phyloP scores from a whole-genome alignment of 1,139 yeast species.

The Petasospora fabianii region DNA sequence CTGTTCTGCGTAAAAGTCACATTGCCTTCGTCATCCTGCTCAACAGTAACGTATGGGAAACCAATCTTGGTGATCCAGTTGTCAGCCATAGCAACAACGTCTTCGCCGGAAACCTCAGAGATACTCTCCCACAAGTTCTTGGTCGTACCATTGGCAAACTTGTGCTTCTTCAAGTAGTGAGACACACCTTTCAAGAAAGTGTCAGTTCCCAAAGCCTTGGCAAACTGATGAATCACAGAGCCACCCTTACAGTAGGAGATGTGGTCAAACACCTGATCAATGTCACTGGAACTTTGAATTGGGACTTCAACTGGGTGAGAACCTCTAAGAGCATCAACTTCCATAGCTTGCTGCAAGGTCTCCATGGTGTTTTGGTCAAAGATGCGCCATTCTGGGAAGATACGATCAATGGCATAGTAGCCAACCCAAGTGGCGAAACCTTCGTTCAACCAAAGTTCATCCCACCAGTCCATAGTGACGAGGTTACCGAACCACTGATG shows the following conservation, averaged over 20 bases:
- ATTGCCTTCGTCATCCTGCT: slow-evolving; percentile 23
- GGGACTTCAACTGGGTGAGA: slow-evolving; percentile 90
- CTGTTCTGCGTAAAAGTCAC: slow-evolving; percentile 49
- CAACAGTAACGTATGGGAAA: slow-evolving; percentile 55
- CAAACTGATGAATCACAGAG: slow-evolving; percentile 72
- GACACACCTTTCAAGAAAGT: slow-evolving; percentile 76
- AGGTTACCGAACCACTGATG: slow-evolving; percentile 94
- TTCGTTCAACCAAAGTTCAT: slow-evolving; percentile 87
- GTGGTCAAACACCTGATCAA: slow-evolving; percentile 83
- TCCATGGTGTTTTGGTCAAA: slow-evolving; percentile 73
- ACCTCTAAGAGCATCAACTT: slow-evolving; percentile 69
- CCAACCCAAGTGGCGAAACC: slow-evolving; percentile 94
- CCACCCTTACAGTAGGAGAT: slow-evolving; percentile 85
- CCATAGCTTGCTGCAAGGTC: slow-evolving; percentile 65
- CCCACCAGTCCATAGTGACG: slow-evolving; percentile 96
- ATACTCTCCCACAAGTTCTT: slow-evolving; percentile 58
- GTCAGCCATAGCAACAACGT: slow-evolving; percentile 50
- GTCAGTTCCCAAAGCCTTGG: slow-evolving; percentile 72
- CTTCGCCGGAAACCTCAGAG: slow-evolving; percentile 51
- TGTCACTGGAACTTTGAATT: slow-evolving; percentile 74
- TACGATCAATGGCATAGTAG: slow-evolving; percentile 70
- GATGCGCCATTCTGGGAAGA: slow-evolving; percentile 85
- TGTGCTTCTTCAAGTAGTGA: slow-evolving; percentile 62
- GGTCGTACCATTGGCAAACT: slow-evolving; percentile 59
- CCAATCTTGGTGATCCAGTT: slow-evolving; percentile 66